Percentiles rank a stretch among this genome's conserved stretches.
These are phyloP conservation scores for Curvularia verruculosa DNA, from an alignment of 2,329 filamentous ascomycete species.

Conservation along the genomic window DNA sequence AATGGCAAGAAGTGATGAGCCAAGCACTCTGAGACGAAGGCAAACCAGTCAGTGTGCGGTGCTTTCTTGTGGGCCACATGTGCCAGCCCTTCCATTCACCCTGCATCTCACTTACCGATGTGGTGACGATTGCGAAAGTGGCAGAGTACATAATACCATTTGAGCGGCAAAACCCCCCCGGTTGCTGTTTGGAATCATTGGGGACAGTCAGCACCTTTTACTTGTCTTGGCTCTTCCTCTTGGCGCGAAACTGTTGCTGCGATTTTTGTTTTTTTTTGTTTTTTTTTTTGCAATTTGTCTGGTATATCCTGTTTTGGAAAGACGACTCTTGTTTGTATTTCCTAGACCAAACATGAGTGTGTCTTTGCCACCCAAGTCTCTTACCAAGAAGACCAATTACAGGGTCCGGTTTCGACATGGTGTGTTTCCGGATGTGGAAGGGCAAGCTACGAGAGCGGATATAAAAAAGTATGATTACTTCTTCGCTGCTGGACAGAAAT, in stretches of 20 bases:
- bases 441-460: constrained; percentile 24
- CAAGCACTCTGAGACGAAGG: neutral
- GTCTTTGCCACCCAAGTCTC: constrained; percentile 2
- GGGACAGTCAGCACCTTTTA: constrained; percentile 4
- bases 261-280: too few species aligned
- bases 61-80: neutral
- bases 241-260: too few species aligned
- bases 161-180: constrained; percentile 2
- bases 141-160: constrained; percentile 8
- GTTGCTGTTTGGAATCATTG: neutral
- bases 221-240: neutral
- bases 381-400: constrained; percentile 24
- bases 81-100: neutral
- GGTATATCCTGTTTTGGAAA: neutral
- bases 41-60: neutral
- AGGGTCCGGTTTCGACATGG: constrained; percentile 30
- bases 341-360: neutral
- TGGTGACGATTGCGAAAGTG: neutral
- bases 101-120: constrained; percentile 2
- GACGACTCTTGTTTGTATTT: neutral
- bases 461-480: constrained; percentile 37
- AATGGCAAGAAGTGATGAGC: neutral
- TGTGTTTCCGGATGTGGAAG: constrained; percentile 24
- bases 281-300: neutral
- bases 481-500: constrained; percentile 23